These are phyloP conservation scores for Agarophyton chilense DNA, from an alignment of 23 red algal genomes.

Conservation along the genomic window DNA sequence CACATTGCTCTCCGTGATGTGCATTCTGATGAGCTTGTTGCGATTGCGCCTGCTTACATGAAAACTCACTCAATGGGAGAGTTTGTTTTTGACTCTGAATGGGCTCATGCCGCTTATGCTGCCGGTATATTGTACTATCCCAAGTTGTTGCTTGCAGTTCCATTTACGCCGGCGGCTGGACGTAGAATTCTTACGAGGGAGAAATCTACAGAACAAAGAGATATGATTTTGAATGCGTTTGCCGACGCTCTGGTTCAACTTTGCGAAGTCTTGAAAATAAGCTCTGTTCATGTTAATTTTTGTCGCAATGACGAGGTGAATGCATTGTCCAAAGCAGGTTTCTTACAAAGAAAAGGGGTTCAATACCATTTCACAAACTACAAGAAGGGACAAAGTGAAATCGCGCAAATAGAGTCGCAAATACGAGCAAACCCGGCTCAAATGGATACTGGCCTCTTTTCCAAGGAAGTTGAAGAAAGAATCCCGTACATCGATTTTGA, in stretches of 20 bases:
- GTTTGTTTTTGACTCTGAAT: slow-evolving; percentile 93
- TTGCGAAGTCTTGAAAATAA: slow-evolving; percentile 33
- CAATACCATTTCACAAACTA: slow-evolving; percentile 86
- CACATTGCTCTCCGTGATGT: slow-evolving; percentile 65
- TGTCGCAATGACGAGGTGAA: slow-evolving; percentile 71
- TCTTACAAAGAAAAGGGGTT: slow-evolving; percentile 71
- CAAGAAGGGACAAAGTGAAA: slow-evolving; percentile 13
- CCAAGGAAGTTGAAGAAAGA: neutral
- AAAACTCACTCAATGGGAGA: slow-evolving; percentile 86
- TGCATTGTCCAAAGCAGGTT: slow-evolving; percentile 53
- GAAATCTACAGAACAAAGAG: neutral
- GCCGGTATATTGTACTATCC: slow-evolving; percentile 86
- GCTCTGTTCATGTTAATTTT: slow-evolving; percentile 92
- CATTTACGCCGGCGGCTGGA: slow-evolving; percentile 84
- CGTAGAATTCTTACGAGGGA: slow-evolving; percentile 73
- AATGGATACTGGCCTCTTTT: neutral
- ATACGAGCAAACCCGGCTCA: neutral
- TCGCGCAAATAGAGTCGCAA: neutral
- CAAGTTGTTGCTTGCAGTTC: slow-evolving; percentile 81
- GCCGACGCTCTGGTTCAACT: slow-evolving; percentile 52
- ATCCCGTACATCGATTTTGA: slow-evolving; percentile 76
- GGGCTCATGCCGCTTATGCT: slow-evolving; percentile 65
- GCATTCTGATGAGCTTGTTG: slow-evolving; percentile 25
- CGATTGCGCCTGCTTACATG: slow-evolving; percentile 70
- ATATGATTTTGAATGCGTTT: slow-evolving; percentile 28